Percentiles rank a stretch among this genome's conserved stretches.
Conservation (phyloP, 202 grass and related monocot genomes). For the Hordeum pubiflorum region DNA sequence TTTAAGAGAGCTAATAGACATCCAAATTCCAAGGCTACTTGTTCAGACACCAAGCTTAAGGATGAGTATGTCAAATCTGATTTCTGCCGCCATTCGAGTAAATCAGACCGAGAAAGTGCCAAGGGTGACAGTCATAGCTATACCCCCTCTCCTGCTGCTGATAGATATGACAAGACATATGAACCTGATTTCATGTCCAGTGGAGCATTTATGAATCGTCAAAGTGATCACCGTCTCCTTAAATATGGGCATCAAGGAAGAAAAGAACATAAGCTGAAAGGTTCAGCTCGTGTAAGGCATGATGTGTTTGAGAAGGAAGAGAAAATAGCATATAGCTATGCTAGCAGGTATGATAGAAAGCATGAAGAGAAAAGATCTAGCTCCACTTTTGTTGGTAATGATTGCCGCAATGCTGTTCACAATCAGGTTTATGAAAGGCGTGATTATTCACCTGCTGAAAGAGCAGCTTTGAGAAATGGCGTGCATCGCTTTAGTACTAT, state of each 20-base stretch:
- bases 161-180: conserved; percentile 26
- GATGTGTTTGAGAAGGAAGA: conserved; percentile 25
- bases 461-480: conserved; percentile 22
- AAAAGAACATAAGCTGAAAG: conserved; percentile 21
- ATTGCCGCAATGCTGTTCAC: conserved; percentile 22
- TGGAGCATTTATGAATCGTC: neutral
- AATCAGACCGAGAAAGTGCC: conserved; percentile 25
- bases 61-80: conserved; percentile 31
- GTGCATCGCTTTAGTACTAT: neutral
- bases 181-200: conserved; percentile 18
- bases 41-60: conserved; percentile 12
- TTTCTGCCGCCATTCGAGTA: conserved; percentile 25
- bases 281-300: conserved; percentile 15
- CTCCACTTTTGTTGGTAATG: conserved; percentile 22
- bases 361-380: conserved; percentile 30
- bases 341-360: conserved; percentile 20
- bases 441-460: conserved; percentile 19
- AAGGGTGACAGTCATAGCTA: neutral
- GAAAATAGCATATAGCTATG: conserved; percentile 26
- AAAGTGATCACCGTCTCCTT: neutral
- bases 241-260: conserved; percentile 19
- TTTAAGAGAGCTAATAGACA: conserved; percentile 39
- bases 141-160: conserved; percentile 21
- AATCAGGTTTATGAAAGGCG: conserved; percentile 8
- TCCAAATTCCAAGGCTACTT: conserved; percentile 22